Evolutionary conservation across 345 rosid species (phyloP).

Genomic region (Rhodamnia rubescens): DNA sequence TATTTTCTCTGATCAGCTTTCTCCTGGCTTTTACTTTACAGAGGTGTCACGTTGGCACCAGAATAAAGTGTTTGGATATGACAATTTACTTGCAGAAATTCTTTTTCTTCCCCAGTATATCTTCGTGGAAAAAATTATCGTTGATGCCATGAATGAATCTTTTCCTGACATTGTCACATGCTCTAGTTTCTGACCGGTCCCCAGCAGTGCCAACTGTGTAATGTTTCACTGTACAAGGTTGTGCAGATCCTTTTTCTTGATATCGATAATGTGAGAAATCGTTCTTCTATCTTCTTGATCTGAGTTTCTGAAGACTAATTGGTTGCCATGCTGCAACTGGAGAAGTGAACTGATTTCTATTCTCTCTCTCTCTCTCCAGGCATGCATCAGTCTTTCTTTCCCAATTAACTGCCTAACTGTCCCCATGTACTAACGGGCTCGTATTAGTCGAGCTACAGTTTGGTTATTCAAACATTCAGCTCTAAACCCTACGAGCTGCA

Average conservation of each 20-base stretch:
- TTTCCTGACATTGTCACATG: slow-evolving; percentile 11
- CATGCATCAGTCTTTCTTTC: not conserved
- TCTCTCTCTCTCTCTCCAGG: not conserved
- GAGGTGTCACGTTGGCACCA: not conserved
- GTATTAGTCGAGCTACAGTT: not conserved
- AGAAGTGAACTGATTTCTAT: not conserved
- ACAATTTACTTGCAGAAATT: slow-evolving; percentile 1
- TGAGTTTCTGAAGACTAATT: not conserved
- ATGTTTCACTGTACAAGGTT: not conserved
- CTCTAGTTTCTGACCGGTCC: slow-evolving; percentile 3
- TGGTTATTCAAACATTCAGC: not conserved
- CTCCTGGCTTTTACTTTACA: not conserved
- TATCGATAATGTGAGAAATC: not conserved
- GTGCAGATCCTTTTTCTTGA: not conserved
- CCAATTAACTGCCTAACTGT: not conserved
- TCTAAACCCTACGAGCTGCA: not conserved
- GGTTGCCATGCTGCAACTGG: not conserved
- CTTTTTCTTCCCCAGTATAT: not conserved
- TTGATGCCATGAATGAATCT: not conserved
- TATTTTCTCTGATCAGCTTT: not conserved
- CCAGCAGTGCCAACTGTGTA: not conserved
- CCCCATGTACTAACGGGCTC: not conserved
- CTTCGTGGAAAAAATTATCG: not conserved
- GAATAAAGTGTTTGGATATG: not conserved
- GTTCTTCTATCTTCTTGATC: not conserved